Evolutionary conservation across 306 rosid genomes (phyloP).

Genomic region (Senna tora): DNA sequence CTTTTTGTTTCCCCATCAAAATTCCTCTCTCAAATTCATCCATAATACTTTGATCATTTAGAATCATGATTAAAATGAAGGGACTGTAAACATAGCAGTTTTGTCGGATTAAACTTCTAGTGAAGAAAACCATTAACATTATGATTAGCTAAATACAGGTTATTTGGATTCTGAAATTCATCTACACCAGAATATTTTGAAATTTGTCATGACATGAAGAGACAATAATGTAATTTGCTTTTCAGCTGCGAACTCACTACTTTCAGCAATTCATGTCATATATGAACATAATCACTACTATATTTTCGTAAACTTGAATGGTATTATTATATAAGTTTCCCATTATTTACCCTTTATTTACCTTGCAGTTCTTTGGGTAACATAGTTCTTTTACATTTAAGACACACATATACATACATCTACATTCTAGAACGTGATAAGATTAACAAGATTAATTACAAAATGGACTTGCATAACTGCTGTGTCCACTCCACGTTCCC

Average conservation of each 20-base stretch:
- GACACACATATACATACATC: neutral
- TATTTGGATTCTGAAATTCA: constrained; percentile 20
- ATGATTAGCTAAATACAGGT: neutral
- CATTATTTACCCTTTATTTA: neutral
- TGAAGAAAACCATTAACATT: neutral
- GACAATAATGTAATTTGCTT: neutral
- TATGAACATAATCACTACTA: neutral
- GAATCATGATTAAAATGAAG: neutral
- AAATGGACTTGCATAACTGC: neutral
- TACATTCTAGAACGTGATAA: neutral
- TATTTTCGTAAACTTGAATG: constrained; percentile 12
- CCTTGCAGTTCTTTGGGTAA: neutral
- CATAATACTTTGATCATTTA: constrained; percentile 17
- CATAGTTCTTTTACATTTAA: neutral
- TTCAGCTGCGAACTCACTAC: neutral
- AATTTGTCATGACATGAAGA: constrained; percentile 3
- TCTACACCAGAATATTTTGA: neutral
- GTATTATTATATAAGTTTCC: too few species aligned
- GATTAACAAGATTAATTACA: neutral
- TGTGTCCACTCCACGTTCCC: neutral
- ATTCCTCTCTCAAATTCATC: neutral
- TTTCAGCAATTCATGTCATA: neutral
- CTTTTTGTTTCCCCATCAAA: neutral
- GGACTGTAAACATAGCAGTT: constrained; percentile 4
- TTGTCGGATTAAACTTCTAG: neutral